A percentile compares a stretch with the other conserved stretches of the same genome.
Conservation (phyloP, 2,329 filamentous ascomycete genomes). For the Cryoendolithus antarcticus region DNA sequence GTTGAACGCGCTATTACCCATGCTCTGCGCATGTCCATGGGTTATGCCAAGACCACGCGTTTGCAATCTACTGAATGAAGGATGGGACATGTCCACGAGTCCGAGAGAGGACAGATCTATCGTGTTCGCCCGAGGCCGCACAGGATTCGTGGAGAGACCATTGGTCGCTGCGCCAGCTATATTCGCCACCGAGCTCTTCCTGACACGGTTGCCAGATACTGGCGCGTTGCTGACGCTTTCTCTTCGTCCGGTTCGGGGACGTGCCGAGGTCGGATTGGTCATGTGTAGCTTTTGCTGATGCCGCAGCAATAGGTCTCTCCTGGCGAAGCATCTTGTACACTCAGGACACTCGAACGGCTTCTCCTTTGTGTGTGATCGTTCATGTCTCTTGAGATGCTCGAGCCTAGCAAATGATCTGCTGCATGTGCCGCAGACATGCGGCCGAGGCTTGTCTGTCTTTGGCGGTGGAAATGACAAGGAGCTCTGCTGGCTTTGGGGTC, state of each 20-base stretch:
- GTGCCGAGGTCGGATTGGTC: conserved; percentile 74
- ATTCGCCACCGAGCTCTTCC: conserved; percentile 81
- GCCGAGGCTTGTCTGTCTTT: conserved; percentile 94
- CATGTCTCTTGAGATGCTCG: conserved; percentile 94
- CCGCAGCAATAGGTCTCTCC: conserved; percentile 77
- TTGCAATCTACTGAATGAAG: conserved; percentile 15
- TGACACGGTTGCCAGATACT: conserved; percentile 54
- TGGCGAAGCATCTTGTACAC: conserved; percentile 86
- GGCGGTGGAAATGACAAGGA: conserved; percentile 53
- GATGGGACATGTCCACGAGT: conserved; percentile 15
- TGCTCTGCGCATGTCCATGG: not conserved
- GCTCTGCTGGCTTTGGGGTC: too few relatives aligned
- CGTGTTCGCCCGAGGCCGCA: conserved; percentile 87
- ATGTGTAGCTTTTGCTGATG: conserved; percentile 99
- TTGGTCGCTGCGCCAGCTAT: conserved; percentile 13
- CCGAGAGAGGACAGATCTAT: conserved; percentile 71
- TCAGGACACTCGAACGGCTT: conserved; percentile 97
- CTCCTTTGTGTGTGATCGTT: conserved; percentile 96
- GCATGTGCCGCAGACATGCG: conserved; percentile 87
- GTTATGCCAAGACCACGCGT: conserved; percentile 11
- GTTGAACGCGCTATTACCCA: conserved; percentile 4
- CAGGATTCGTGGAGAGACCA: conserved; percentile 39
- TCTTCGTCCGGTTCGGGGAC: conserved; percentile 68
- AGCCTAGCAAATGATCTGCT: conserved; percentile 83
- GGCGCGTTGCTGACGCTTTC: conserved; percentile 73